phyloP scores from a whole-genome alignment of 1,284 basidiomycete species.

The Tilletia horrida region DNA sequence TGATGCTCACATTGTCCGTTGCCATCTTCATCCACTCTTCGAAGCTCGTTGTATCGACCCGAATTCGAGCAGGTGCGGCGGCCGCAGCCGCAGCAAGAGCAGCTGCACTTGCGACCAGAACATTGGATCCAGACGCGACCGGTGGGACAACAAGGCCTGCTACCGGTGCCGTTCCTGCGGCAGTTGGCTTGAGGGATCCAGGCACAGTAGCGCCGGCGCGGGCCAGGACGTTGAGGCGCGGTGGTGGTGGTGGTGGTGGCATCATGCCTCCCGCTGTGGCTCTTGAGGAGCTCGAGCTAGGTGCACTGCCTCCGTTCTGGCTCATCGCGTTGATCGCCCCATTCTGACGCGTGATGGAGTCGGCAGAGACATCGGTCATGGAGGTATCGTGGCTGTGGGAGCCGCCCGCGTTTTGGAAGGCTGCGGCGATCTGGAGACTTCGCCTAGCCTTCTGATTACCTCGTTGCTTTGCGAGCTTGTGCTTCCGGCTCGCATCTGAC shows the following conservation, averaged over 20 bases:
- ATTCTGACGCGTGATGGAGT: slow-evolving; percentile 8
- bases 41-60: slow-evolving; percentile 52
- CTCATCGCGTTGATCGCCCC: not conserved
- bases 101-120: not conserved
- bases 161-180: not conserved
- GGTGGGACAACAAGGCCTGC: no score
- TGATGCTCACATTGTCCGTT: slow-evolving; percentile 79
- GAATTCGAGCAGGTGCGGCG: slow-evolving; percentile 12
- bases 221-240: slow-evolving; percentile 4
- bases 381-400: not conserved
- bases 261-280: not conserved
- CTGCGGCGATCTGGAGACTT: slow-evolving; percentile 3
- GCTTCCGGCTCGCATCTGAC: not conserved
- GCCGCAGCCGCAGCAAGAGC: slow-evolving; percentile 51
- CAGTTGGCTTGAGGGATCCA: not conserved
- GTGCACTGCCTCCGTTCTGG: not conserved
- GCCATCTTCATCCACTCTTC: slow-evolving; percentile 99
- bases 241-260: not conserved
- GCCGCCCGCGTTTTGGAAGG: slow-evolving; percentile 6
- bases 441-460: not conserved
- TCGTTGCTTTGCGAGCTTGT: not conserved
- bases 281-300: no score
- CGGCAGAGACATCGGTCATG: not conserved
- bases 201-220: not conserved
- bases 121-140: no score